A percentile compares a stretch with the other conserved stretches of the same genome.
Conservation (phyloP, 164 flowering plant genomes). For the Umbellularia californica region DNA sequence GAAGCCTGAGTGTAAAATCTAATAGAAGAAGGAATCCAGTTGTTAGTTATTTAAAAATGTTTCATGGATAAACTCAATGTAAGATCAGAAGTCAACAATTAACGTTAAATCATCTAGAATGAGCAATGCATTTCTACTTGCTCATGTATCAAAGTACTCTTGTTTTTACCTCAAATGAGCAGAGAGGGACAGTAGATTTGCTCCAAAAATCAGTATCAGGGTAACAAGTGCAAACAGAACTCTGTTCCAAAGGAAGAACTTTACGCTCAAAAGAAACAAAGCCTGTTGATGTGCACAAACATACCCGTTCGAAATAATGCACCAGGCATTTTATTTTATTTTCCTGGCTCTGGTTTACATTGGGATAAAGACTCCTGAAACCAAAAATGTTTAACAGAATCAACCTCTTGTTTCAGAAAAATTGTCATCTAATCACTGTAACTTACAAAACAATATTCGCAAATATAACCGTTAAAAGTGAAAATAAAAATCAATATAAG, state of each 20-base stretch:
- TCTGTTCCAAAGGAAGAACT: conserved; percentile 52
- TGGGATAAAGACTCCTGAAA: conserved; percentile 58
- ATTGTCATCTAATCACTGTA: background rate
- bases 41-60: background rate
- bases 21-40: background rate
- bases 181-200: conserved; percentile 50
- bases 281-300: conserved; percentile 49
- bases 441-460: background rate
- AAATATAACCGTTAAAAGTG: background rate
- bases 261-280: conserved; percentile 83
- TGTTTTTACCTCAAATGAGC: conserved; percentile 60
- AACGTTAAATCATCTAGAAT: background rate
- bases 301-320: conserved; percentile 84
- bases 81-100: background rate
- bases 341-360: conserved; percentile 45
- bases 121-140: background rate
- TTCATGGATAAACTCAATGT: background rate
- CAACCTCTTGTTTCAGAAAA: background rate
- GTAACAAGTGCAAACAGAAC: conserved; percentile 28
- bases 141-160: background rate
- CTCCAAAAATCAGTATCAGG: conserved; percentile 67
- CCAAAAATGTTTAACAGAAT: conserved; percentile 3
- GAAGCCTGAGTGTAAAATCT: conserved; percentile 61
- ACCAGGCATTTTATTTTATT: conserved; percentile 72
- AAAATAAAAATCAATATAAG: background rate